Percentiles rank a stretch among this genome's conserved stretches.
Evolutionary conservation across 1,284 basidiomycete genomes (phyloP).

Genomic region (Earliella scabrosa): DNA sequence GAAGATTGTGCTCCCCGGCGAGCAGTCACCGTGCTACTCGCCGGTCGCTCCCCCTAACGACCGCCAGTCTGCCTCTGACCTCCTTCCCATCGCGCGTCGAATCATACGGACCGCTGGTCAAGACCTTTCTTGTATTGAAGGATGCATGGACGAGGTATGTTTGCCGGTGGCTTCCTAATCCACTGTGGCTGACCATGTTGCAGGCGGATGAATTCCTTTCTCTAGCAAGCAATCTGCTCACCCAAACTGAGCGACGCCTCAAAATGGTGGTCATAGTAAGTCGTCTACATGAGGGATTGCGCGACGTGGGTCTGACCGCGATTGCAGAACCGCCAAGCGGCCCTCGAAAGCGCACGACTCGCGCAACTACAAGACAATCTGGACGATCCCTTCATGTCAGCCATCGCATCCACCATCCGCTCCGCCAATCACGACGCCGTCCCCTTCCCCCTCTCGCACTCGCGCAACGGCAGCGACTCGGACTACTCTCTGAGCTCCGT

Average conservation of each 20-base stretch:
- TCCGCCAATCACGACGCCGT: constrained; percentile 10
- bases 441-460: constrained; percentile 16
- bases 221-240: constrained; percentile 53
- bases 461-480: constrained; percentile 16
- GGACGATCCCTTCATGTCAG: constrained; percentile 22
- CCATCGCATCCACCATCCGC: constrained; percentile 19
- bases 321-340: constrained; percentile 26
- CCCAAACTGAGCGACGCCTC: constrained; percentile 46
- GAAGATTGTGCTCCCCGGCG: constrained; percentile 9
- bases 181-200: not conserved
- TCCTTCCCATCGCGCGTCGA: constrained; percentile 18
- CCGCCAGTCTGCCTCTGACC: not conserved
- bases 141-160: constrained; percentile 48
- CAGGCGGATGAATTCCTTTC: constrained; percentile 59
- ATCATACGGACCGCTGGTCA: constrained; percentile 54
- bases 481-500: constrained; percentile 25
- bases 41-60: constrained; percentile 2
- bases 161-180: not conserved
- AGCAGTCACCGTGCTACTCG: constrained; percentile 7
- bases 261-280: constrained; percentile 51
- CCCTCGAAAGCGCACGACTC: constrained; percentile 26
- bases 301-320: not conserved
- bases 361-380: constrained; percentile 19
- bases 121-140: constrained; percentile 57
- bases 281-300: constrained; percentile 12